Conservation (phyloP, 148 eudicot genomes). For the Heliosperma pusillum region DNA sequence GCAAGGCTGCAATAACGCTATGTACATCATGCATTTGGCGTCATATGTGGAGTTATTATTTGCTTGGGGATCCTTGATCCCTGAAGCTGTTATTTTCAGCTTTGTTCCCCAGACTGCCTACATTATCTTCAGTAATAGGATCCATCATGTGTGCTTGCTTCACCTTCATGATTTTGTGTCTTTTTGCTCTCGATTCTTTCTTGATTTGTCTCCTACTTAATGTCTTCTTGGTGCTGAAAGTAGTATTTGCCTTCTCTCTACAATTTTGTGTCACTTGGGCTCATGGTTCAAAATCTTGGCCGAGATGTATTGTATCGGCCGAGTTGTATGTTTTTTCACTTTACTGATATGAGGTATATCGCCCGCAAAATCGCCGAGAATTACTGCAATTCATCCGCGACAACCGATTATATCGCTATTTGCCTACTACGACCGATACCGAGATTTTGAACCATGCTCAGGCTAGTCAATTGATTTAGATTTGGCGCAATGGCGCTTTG, state of each 20-base stretch:
- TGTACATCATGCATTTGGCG: slow-evolving; percentile 1
- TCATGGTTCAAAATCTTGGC: too few relatives aligned
- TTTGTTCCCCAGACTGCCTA: not conserved
- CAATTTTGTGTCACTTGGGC: not conserved
- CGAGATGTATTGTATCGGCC: too few relatives aligned
- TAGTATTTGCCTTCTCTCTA: not conserved
- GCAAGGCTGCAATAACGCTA: not conserved
- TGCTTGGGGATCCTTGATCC: not conserved
- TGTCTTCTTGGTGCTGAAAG: slow-evolving; percentile 15
- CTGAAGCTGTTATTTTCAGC: not conserved
- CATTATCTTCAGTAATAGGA: slow-evolving; percentile 5
- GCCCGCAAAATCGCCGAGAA: too few relatives aligned
- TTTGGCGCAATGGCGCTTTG: not conserved
- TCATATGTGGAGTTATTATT: not conserved
- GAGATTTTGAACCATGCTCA: too few relatives aligned
- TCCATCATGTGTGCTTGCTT: slow-evolving; percentile 3
- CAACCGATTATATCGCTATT: too few relatives aligned
- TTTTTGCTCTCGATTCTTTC: not conserved
- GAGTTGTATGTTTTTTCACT: too few relatives aligned
- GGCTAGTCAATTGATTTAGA: not conserved
- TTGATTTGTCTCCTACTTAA: not conserved
- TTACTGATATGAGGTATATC: too few relatives aligned
- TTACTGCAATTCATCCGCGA: too few relatives aligned
- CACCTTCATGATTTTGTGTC: not conserved
- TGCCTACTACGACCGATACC: too few relatives aligned